A percentile compares a stretch with the other conserved stretches of the same genome.
Evolutionary conservation across 202 grass and related monocot species (phyloP).

Genomic region (Bolboschoenoplectus hybrid): DNA sequence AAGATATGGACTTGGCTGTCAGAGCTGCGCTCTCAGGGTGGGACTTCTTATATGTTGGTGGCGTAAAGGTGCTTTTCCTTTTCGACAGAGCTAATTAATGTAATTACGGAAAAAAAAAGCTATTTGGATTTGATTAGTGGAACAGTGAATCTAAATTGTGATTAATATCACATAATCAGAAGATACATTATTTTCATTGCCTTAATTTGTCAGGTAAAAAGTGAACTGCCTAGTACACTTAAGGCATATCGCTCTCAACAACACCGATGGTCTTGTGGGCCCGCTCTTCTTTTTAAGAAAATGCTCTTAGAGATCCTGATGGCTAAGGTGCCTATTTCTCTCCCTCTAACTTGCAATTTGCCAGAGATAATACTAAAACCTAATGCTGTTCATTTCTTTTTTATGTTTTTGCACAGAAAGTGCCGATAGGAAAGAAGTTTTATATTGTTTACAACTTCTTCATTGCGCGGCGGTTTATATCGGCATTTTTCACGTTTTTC

Average conservation of each 20-base stretch:
- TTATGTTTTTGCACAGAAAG: constrained; percentile 45
- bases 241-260: constrained; percentile 76
- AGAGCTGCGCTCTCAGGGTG: constrained; percentile 70
- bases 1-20: constrained; percentile 87
- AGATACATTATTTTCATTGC: background rate
- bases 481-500: constrained; percentile 60
- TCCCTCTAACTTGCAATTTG: background rate
- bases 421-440: constrained; percentile 61
- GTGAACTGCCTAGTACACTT: constrained; percentile 68
- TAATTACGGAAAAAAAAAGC: background rate
- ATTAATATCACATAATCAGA: background rate
- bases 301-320: constrained; percentile 55
- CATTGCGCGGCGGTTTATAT: constrained; percentile 53
- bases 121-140: background rate
- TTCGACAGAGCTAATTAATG: background rate
- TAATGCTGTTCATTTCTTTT: background rate
- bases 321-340: constrained; percentile 50
- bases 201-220: constrained; percentile 57
- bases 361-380: background rate
- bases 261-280: constrained; percentile 85
- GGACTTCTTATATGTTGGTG: constrained; percentile 74
- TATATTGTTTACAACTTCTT: constrained; percentile 80
- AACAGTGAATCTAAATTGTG: background rate
- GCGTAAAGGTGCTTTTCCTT: constrained; percentile 52
- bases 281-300: constrained; percentile 68